Percentiles rank a stretch among this genome's conserved stretches.
phyloP scores from a whole-genome alignment of 371 early-diverging fungal genomes.

The Haplosporangium sp. region DNA sequence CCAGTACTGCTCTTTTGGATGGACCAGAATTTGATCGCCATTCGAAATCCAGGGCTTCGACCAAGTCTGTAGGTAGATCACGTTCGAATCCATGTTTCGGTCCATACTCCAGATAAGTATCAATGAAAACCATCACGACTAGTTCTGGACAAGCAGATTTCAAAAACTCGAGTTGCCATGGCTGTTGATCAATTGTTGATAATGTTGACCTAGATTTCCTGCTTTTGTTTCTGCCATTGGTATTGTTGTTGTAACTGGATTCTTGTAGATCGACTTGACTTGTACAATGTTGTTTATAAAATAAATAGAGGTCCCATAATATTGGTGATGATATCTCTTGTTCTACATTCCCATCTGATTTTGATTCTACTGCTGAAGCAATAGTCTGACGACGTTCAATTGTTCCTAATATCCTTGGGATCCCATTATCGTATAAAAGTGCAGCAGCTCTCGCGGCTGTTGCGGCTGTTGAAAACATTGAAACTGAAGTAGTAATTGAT shows the following conservation, averaged over 20 bases:
- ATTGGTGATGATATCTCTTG: neutral
- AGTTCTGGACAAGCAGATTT: constrained; percentile 42
- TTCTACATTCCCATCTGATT: neutral
- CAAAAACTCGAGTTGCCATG: constrained; percentile 37
- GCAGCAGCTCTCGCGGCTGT: constrained; percentile 19
- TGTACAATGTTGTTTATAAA: constrained; percentile 3
- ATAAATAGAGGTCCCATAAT: constrained; percentile 12
- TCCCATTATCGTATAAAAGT: constrained; percentile 15
- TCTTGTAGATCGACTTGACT: neutral
- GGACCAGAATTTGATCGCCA: constrained; percentile 18
- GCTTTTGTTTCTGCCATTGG: neutral
- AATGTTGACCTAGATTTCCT: neutral
- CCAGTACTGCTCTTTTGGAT: constrained; percentile 27
- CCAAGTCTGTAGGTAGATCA: constrained; percentile 25
- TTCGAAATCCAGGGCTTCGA: constrained; percentile 39
- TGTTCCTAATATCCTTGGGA: constrained; percentile 21
- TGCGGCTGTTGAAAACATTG: constrained; percentile 18
- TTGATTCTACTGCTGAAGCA: neutral
- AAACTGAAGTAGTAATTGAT: constrained; percentile 5
- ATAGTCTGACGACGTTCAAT: neutral
- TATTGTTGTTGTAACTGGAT: neutral
- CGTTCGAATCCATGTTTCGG: constrained; percentile 30
- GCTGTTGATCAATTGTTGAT: neutral
- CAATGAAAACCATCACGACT: constrained; percentile 19
- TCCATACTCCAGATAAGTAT: constrained; percentile 31